A percentile compares a stretch with the other conserved stretches of the same genome.
Conservation (phyloP, 2,329 filamentous ascomycete species). For the Ceratocystis colombiana region DNA sequence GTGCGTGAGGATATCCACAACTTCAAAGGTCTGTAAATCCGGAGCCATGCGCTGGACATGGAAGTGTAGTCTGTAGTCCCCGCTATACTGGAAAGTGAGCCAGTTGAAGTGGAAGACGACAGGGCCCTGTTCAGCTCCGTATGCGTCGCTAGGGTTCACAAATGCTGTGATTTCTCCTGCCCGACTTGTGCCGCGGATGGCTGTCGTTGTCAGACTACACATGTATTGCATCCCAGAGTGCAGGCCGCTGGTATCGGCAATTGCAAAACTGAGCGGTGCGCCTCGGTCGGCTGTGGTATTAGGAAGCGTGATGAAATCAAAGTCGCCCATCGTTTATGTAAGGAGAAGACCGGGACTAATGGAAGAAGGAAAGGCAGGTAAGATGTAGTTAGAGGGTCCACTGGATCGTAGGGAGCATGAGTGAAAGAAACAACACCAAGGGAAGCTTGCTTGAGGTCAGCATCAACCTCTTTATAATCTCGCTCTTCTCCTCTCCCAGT, state of each 20-base stretch:
- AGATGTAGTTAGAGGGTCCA: background rate
- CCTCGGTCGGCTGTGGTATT: background rate
- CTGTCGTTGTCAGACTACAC: conserved; percentile 12
- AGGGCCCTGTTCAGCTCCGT: background rate
- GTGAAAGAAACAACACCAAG: conserved; percentile 2
- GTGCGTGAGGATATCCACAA: conserved; percentile 6
- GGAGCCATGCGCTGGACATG: conserved; percentile 1
- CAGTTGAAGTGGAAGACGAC: background rate
- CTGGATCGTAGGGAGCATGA: background rate
- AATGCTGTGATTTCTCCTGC: conserved; percentile 5
- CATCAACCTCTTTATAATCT: background rate
- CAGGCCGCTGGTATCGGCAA: conserved; percentile 7
- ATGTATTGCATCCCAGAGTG: conserved; percentile 5
- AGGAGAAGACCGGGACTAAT: background rate
- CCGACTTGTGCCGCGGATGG: conserved; percentile 7
- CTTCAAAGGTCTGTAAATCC: background rate
- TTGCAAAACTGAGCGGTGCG: background rate
- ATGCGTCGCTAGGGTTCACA: background rate
- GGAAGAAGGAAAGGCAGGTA: background rate
- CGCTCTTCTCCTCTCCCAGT: background rate
- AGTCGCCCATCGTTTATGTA: background rate
- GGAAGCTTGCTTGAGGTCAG: background rate
- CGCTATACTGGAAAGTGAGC: background rate
- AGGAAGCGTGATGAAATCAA: background rate
- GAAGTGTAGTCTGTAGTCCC: conserved; percentile 1